phyloP scores from a whole-genome alignment of 148 eudicot genomes.

The Cornus florida region DNA sequence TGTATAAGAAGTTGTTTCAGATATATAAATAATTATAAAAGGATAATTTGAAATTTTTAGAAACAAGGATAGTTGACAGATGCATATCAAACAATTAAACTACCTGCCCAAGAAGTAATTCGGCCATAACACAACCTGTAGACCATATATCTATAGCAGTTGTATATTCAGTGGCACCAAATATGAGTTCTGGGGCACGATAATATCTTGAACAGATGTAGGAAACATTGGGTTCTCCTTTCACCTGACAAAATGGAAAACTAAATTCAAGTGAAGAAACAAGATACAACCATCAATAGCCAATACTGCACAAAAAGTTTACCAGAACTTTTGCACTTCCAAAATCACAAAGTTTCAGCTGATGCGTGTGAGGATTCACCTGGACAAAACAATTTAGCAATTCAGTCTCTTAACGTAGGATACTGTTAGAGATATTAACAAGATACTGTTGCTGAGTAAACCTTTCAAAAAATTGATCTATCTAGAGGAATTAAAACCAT shows the following conservation, averaged over 20 bases:
- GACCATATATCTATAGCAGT: slow-evolving; percentile 99
- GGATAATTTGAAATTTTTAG: not conserved
- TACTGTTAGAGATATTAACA: not conserved
- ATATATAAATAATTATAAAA: not conserved
- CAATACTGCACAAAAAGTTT: slow-evolving; percentile 22
- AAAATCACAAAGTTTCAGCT: slow-evolving; percentile 96
- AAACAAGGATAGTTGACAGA: not conserved
- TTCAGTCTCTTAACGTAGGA: slow-evolving; percentile 12
- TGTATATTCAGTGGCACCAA: slow-evolving; percentile 95
- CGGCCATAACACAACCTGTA: slow-evolving; percentile 98
- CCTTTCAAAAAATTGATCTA: not conserved
- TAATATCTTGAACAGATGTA: slow-evolving; percentile 96
- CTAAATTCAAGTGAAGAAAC: slow-evolving; percentile 12
- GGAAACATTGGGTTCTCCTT: slow-evolving; percentile 96
- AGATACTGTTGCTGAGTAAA: not conserved
- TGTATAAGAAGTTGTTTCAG: slow-evolving; percentile 30
- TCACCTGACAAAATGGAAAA: slow-evolving; percentile 49
- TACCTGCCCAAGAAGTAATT: slow-evolving; percentile 94
- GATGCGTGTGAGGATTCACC: slow-evolving; percentile 99
- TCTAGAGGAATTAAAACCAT: not conserved
- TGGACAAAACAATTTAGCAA: slow-evolving; percentile 21
- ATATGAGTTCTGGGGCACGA: slow-evolving; percentile 97
- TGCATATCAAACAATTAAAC: slow-evolving; percentile 12
- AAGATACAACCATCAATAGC: slow-evolving; percentile 7
- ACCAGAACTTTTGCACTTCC: slow-evolving; percentile 99